These are phyloP conservation scores for Colletotrichum endophyticum DNA, from an alignment of 2,329 filamentous ascomycete genomes.

Conservation along the genomic window DNA sequence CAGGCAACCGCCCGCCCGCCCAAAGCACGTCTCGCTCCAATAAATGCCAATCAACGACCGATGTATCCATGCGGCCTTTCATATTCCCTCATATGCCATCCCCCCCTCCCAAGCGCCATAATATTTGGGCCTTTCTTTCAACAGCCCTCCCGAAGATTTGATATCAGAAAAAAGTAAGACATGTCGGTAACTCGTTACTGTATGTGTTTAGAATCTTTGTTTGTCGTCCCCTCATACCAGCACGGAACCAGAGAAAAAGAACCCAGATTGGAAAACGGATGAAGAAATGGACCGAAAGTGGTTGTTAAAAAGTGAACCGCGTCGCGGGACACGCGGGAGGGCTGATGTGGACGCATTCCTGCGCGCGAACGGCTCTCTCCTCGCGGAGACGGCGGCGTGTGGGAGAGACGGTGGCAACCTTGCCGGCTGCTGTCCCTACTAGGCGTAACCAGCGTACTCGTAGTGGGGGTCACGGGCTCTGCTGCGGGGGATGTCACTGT, in stretches of 20 bases:
- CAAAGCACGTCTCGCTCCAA: slow-evolving; percentile 18
- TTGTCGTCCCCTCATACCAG: slow-evolving; percentile 10
- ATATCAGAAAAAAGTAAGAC: slow-evolving; percentile 19
- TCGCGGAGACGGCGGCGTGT: background rate
- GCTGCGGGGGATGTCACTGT: slow-evolving; percentile 29
- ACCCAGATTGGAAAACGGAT: background rate
- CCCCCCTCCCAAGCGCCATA: slow-evolving; percentile 5
- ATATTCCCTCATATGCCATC: background rate
- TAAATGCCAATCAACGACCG: slow-evolving; percentile 17
- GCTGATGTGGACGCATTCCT: background rate
- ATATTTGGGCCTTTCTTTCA: background rate
- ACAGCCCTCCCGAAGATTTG: slow-evolving; percentile 14
- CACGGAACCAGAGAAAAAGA: slow-evolving; percentile 17
- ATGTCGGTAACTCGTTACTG: slow-evolving; percentile 22
- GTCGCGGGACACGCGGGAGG: background rate
- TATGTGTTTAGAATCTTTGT: slow-evolving; percentile 15
- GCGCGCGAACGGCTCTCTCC: slow-evolving; percentile 1
- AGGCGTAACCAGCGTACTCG: slow-evolving; percentile 13
- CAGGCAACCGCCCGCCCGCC: background rate
- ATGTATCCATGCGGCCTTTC: background rate
- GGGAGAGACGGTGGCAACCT: background rate
- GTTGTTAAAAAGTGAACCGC: background rate
- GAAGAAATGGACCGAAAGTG: background rate
- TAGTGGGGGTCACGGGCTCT: slow-evolving; percentile 26
- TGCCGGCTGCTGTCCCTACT: background rate